Evolutionary conservation across 2,329 filamentous ascomycete genomes (phyloP).

Genomic region (Rhinocladiella similis): DNA sequence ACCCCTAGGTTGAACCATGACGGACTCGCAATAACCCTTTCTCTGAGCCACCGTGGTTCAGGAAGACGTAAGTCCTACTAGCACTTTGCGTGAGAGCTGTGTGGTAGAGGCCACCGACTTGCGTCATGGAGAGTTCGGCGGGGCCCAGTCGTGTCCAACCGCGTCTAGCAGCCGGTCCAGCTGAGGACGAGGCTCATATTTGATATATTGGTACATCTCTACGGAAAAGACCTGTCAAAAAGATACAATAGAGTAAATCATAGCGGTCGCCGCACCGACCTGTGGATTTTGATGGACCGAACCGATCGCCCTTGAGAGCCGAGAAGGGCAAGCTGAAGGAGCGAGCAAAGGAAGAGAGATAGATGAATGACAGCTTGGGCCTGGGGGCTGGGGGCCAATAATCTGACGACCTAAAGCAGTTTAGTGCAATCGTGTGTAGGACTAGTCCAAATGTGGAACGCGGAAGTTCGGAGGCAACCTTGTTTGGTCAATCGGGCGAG

Average conservation of each 20-base stretch:
- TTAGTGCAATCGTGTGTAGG: neutral
- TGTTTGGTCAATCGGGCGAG: conserved; percentile 13
- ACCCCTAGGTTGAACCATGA: too few species aligned
- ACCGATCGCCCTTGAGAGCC: neutral
- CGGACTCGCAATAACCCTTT: too few species aligned
- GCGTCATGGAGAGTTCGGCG: too few species aligned
- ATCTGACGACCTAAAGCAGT: neutral
- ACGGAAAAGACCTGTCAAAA: neutral
- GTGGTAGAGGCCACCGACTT: too few species aligned
- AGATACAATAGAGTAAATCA: neutral
- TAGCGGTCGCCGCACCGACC: neutral
- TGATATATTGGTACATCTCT: neutral
- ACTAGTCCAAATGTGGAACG: conserved; percentile 3
- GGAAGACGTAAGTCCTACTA: too few species aligned
- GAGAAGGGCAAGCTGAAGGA: neutral
- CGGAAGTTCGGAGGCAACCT: conserved; percentile 20
- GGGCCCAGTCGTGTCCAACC: too few species aligned
- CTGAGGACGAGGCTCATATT: neutral
- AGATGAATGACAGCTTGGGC: too few species aligned
- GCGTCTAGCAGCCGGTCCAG: too few species aligned
- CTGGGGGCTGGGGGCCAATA: neutral
- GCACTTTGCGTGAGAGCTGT: too few species aligned
- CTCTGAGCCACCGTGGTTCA: too few species aligned
- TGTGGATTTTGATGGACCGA: neutral
- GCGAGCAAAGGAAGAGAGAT: neutral